Evolutionary conservation across 257 asterid species (phyloP).

Genomic region (Haberlea rhodopensis): DNA sequence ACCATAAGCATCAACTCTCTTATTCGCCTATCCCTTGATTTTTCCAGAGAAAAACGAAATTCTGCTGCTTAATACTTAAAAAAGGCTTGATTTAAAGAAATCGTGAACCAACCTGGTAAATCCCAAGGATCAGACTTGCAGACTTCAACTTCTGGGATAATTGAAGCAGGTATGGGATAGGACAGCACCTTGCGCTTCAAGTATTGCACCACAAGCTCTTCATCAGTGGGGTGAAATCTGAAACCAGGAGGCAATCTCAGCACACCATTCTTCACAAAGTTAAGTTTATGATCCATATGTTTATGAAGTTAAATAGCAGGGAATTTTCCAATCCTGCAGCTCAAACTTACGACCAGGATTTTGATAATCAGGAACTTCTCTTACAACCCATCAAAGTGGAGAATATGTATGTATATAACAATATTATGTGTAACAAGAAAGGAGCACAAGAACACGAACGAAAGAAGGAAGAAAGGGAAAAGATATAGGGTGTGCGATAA

Average conservation of each 20-base stretch:
- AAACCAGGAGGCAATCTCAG: slow-evolving; percentile 87
- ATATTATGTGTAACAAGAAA: slow-evolving; percentile 9
- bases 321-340: neutral
- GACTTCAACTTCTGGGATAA: slow-evolving; percentile 72
- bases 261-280: slow-evolving; percentile 54
- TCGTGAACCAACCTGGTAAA: slow-evolving; percentile 61
- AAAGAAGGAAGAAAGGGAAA: neutral
- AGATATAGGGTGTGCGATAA: slow-evolving; percentile 15
- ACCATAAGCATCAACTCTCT: neutral
- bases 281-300: slow-evolving; percentile 46
- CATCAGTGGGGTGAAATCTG: slow-evolving; percentile 89
- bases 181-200: slow-evolving; percentile 73
- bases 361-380: slow-evolving; percentile 9
- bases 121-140: slow-evolving; percentile 97
- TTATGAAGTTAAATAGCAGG: neutral
- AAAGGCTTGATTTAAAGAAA: neutral
- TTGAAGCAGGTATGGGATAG: slow-evolving; percentile 73
- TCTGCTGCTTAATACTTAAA: neutral
- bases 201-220: slow-evolving; percentile 86
- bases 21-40: too few relatives aligned
- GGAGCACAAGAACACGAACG: slow-evolving; percentile 20
- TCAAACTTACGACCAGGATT: neutral
- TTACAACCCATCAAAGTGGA: slow-evolving; percentile 29
- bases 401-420: slow-evolving; percentile 11
- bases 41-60: too few relatives aligned